phyloP scores from a whole-genome alignment of 2,329 filamentous ascomycete species.

The Fusarium piperis region DNA sequence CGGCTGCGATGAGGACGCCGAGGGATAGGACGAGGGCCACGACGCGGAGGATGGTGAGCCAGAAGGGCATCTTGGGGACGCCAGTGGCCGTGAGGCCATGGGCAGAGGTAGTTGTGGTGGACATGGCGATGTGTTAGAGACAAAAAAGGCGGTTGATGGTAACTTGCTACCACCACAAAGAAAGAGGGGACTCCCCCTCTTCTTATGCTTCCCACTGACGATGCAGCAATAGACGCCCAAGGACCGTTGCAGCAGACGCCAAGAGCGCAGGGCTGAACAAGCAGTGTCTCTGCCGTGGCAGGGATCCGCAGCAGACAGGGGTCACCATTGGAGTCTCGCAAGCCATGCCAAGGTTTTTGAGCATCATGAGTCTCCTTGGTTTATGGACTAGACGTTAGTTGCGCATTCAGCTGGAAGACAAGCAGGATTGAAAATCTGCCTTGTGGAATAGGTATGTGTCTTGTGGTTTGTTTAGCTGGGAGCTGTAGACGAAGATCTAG shows the following conservation, averaged over 20 bases:
- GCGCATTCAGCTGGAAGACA: neutral
- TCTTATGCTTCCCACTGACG: neutral
- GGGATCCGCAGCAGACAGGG: neutral
- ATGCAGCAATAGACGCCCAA: neutral
- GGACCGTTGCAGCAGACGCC: neutral
- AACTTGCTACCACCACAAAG: neutral
- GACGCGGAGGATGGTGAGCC: slow-evolving; percentile 50
- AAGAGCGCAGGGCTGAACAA: slow-evolving; percentile 24
- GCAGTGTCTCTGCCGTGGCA: neutral
- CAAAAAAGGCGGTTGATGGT: neutral
- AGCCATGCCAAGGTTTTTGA: neutral
- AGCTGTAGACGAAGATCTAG: neutral
- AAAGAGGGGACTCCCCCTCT: neutral
- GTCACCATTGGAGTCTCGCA: neutral
- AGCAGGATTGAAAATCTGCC: neutral
- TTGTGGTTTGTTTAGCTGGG: neutral
- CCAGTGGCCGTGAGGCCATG: slow-evolving; percentile 50
- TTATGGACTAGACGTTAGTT: no score
- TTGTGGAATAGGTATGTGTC: neutral
- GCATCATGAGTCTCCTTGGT: neutral
- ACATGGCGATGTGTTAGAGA: neutral
- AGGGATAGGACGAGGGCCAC: slow-evolving; percentile 53
- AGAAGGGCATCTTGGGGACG: slow-evolving; percentile 49
- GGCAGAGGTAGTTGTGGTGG: slow-evolving; percentile 16
- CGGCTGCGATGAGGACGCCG: slow-evolving; percentile 52